phyloP scores from a whole-genome alignment of 2,329 filamentous ascomycete species.

The Rhynchosporium secalis region DNA sequence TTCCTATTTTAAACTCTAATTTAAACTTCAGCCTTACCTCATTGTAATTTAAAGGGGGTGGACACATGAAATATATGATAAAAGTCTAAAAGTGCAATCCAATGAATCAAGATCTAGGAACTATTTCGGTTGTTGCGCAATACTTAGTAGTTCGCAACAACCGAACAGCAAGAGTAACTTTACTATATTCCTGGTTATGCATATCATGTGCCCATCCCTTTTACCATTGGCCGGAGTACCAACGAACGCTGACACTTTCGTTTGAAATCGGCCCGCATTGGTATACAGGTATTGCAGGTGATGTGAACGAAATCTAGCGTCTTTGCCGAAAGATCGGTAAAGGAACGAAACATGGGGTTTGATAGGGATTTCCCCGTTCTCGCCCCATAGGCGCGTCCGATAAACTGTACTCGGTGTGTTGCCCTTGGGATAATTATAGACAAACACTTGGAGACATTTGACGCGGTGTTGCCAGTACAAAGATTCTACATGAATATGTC shows the following conservation, averaged over 20 bases:
- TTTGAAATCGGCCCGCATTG: neutral
- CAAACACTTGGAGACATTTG: neutral
- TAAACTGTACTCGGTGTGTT: conserved; percentile 2
- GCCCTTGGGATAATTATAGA: neutral
- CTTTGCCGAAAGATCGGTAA: neutral
- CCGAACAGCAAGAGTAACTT: too few species aligned
- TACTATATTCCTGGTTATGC: too few species aligned
- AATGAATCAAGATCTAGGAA: too few species aligned
- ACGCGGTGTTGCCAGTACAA: neutral
- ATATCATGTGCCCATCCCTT: too few species aligned
- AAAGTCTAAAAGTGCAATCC: too few species aligned
- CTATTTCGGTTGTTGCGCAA: too few species aligned
- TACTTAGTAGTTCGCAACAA: too few species aligned
- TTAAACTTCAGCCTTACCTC: neutral
- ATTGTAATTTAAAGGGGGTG: too few species aligned
- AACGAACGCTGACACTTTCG: neutral
- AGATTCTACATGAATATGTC: neutral
- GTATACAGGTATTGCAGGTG: neutral
- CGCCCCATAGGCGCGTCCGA: neutral
- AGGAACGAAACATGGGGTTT: conserved; percentile 1
- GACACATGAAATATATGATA: too few species aligned
- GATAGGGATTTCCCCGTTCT: neutral
- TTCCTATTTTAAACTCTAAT: neutral
- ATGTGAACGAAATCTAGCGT: neutral
- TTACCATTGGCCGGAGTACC: neutral